Base-by-base conservation (phyloP, 129 eudicot species). In the Artemisia annua region DNA sequence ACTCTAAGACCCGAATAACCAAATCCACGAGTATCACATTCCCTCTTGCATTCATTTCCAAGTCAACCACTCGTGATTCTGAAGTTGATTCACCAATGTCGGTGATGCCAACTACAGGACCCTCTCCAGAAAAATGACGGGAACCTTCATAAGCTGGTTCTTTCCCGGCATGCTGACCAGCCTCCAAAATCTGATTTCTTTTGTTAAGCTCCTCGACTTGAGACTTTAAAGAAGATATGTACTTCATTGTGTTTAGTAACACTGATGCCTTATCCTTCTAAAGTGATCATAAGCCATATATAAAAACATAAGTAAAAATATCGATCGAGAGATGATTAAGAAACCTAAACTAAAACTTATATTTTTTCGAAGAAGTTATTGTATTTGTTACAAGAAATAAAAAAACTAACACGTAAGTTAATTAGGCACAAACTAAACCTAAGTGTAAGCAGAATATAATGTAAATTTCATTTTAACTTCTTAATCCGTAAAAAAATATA, bases 211-310 rank as follows among this genome's bases (percentile, higher is more conserved):
- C 85, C 9, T 53, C 82, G 65, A 92, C 70, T 84, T 85, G 88
- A n/a, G 78, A 69, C 64, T 67, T 83, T 35, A 92, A 70, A 2
- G 85, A 80, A 63, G 52, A 76, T 83, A 92, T 39, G 80, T 83
- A 87, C 77, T 89, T 88, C 39, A 73, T 79, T 24, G 94, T 87
- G 53, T 73, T 82, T 51, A 69, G 48, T 4, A 92, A 83, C 52
- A 92, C 95, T 0, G 98, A 77, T 55, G 95, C 90, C 66, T 89
- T 92, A 61, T 87, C 96, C 67, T 82, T 92, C 98, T 92, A 74
- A 74, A 62, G 52, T 52, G 44, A 68, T 8, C 16, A 59, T 8
- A 17, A n/a, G 11, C 61, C 61, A 55, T 55, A 10, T 48, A 12
- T 48, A 53, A 3, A 55, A 55, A 14, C 2, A 14, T 7, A 24